Evolutionary conservation across 139 green algal genomes (phyloP).

Genomic region (Eudorina sp.): DNA sequence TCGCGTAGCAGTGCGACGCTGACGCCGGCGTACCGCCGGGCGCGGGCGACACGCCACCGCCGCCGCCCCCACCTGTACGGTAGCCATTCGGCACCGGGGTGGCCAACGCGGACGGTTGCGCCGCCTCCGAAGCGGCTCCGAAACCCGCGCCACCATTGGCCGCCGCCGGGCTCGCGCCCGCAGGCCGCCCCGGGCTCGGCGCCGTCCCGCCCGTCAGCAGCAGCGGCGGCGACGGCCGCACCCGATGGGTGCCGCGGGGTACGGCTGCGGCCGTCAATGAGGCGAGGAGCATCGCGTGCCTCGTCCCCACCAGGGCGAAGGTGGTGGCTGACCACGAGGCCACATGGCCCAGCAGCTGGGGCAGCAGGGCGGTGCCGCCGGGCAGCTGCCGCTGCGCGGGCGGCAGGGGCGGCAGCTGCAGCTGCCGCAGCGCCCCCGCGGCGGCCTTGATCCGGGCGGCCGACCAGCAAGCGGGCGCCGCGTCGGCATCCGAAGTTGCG

Average conservation of each 20-base stretch:
- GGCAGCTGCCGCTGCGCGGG: background rate
- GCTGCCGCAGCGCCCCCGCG: background rate
- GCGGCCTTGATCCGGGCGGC: background rate
- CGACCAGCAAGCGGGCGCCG: slow-evolving; percentile 16
- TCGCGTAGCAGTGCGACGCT: background rate
- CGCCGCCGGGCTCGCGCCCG: background rate
- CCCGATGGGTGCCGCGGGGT: background rate
- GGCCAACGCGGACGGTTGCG: background rate
- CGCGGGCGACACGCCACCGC: background rate
- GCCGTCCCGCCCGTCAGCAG: background rate
- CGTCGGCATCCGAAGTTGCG: background rate
- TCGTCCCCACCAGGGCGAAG: background rate
- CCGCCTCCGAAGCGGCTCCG: background rate
- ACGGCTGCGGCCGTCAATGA: background rate
- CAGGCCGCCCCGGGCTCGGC: background rate
- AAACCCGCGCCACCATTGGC: no score
- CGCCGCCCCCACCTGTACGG: background rate
- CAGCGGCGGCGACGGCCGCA: background rate
- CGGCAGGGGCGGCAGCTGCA: slow-evolving; percentile 14
- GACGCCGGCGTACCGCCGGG: background rate
- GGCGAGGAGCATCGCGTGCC: slow-evolving; percentile 4
- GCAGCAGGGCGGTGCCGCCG: slow-evolving; percentile 18
- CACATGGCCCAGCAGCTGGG: slow-evolving; percentile 15
- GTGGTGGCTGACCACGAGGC: slow-evolving; percentile 13
- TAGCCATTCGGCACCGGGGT: background rate